Evolutionary conservation across 2,329 filamentous ascomycete genomes (phyloP).

Genomic region (Scedosporium apiospermum): DNA sequence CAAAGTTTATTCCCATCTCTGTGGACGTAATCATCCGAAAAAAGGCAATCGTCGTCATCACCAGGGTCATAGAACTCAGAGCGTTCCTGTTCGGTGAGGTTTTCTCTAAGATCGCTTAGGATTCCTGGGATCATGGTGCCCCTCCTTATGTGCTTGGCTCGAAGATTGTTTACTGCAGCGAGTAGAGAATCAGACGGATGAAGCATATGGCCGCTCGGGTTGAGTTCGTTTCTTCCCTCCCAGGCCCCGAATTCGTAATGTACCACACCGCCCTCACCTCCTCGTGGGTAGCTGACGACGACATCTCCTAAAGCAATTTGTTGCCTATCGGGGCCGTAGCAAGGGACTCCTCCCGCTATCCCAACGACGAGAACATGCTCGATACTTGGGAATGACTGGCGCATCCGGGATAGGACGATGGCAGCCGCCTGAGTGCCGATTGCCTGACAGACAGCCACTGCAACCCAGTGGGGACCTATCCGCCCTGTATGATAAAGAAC

Average conservation of each 20-base stretch:
- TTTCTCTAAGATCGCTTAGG: neutral
- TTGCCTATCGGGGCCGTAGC: neutral
- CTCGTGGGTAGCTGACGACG: constrained; percentile 3
- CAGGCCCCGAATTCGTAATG: constrained; percentile 7
- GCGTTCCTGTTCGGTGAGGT: neutral
- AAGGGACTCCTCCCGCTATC: constrained; percentile 6
- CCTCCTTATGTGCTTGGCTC: neutral
- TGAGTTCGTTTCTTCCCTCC: neutral
- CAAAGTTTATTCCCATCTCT: neutral
- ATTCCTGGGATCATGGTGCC: neutral
- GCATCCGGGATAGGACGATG: neutral
- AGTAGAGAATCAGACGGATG: neutral
- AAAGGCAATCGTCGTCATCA: neutral
- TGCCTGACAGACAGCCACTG: constrained; percentile 2
- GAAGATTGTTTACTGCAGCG: neutral
- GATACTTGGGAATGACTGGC: constrained; percentile 5
- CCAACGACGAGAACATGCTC: constrained; percentile 6
- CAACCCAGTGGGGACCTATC: constrained; percentile 3
- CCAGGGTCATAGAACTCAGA: neutral
- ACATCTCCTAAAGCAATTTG: constrained; percentile 8
- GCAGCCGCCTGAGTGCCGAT: constrained; percentile 2
- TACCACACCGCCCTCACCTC: constrained; percentile 3
- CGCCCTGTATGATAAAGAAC: constrained; percentile 2
- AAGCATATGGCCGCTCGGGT: constrained; percentile 1
- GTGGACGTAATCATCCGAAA: neutral